phyloP scores from a whole-genome alignment of 371 early-diverging fungal species.

The Dichotomocladium elegans region DNA sequence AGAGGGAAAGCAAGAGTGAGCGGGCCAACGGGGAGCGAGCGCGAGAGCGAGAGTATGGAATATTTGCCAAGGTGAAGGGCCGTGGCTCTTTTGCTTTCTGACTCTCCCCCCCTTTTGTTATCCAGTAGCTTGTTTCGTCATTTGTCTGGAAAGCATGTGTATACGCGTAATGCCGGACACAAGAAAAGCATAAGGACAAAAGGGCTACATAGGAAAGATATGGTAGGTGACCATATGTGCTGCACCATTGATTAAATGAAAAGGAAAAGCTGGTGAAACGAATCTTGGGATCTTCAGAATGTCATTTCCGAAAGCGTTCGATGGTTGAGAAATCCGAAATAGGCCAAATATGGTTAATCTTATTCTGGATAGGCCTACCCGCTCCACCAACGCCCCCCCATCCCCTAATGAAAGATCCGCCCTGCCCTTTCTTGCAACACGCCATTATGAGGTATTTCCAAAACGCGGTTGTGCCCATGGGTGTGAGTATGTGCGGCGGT shows the following conservation, averaged over 20 bases:
- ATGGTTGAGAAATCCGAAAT: constrained; percentile 4
- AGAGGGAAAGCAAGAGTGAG: not conserved
- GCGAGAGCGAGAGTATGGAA: too few relatives aligned
- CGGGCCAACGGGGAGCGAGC: too few relatives aligned
- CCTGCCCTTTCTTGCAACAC: not conserved
- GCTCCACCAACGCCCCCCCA: too few relatives aligned
- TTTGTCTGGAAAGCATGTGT: not conserved
- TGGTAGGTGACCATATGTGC: not conserved
- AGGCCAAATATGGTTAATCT: constrained; percentile 1
- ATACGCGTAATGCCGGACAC: not conserved
- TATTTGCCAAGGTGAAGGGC: too few relatives aligned
- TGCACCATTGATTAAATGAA: constrained; percentile 4
- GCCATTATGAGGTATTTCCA: not conserved
- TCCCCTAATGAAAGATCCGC: not conserved
- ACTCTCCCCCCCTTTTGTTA: too few relatives aligned
- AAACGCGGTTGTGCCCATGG: not conserved
- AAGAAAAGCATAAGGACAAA: not conserved
- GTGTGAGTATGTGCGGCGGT: not conserved
- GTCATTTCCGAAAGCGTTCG: constrained; percentile 3
- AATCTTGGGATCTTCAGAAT: constrained; percentile 5
- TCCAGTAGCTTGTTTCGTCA: too few relatives aligned
- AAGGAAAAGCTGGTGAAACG: not conserved
- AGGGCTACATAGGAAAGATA: not conserved
- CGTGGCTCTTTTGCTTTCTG: too few relatives aligned
- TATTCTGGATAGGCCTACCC: too few relatives aligned